A percentile compares a stretch with the other conserved stretches of the same genome.
Conservation (phyloP, 1,284 basidiomycete genomes). For the Ganoderma resinaceum region DNA sequence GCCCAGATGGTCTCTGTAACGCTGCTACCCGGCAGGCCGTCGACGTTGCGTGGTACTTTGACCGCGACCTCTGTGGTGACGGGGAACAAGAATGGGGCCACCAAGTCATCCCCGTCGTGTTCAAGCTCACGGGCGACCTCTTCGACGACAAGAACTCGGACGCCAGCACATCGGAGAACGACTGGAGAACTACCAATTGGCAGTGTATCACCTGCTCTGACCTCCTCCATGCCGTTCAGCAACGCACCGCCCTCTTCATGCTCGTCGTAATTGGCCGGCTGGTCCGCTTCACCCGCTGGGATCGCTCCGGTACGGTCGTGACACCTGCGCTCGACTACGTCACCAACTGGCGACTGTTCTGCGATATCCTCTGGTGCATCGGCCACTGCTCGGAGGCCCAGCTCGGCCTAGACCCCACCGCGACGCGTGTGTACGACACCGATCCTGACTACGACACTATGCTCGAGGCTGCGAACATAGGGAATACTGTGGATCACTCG, state of each 20-base stretch:
- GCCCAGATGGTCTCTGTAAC: background rate
- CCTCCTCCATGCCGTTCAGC: background rate
- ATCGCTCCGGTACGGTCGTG: slow-evolving; percentile 11
- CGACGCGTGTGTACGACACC: background rate
- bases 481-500: background rate
- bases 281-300: slow-evolving; percentile 5
- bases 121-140: background rate
- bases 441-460: background rate
- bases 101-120: slow-evolving; percentile 5
- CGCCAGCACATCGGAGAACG: background rate
- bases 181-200: background rate
- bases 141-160: background rate
- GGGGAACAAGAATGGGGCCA: background rate
- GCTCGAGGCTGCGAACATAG: background rate
- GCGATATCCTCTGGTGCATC: slow-evolving; percentile 29
- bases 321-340: slow-evolving; percentile 9
- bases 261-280: slow-evolving; percentile 4
- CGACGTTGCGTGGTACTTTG: background rate
- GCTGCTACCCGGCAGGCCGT: background rate
- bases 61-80: background rate
- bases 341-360: background rate
- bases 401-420: slow-evolving; percentile 28
- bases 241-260: background rate
- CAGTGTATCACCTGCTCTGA: slow-evolving; percentile 4
- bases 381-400: slow-evolving; percentile 38